These are phyloP conservation scores for Phialocephala subalpina DNA, from an alignment of 2,329 filamentous ascomycete genomes.

Conservation along the genomic window DNA sequence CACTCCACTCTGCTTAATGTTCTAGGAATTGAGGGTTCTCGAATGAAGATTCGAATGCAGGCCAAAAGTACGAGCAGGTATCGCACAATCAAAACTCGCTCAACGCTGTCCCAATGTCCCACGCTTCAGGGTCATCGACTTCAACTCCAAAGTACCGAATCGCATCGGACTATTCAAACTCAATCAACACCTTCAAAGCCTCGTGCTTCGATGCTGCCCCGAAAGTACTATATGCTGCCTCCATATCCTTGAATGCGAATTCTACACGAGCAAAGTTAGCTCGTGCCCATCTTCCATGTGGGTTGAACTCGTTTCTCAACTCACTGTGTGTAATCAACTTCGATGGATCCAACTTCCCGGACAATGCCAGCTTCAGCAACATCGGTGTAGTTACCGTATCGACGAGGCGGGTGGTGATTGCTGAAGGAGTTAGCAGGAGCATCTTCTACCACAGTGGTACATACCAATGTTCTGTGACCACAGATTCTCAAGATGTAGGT, in stretches of 20 bases:
- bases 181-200: slow-evolving; percentile 54
- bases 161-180: slow-evolving; percentile 28
- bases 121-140: too few species aligned
- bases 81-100: not conserved
- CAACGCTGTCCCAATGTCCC: not conserved
- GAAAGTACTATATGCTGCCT: slow-evolving; percentile 54
- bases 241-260: slow-evolving; percentile 52
- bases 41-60: too few species aligned
- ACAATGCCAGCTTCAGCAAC: slow-evolving; percentile 54
- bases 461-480: slow-evolving; percentile 62
- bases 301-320: slow-evolving; percentile 29
- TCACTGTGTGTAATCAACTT: slow-evolving; percentile 56
- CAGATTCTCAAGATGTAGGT: slow-evolving; percentile 59
- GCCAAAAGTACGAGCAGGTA: too few species aligned
- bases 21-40: too few species aligned
- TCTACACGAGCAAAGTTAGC: slow-evolving; percentile 36
- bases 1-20: too few species aligned
- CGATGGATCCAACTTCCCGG: slow-evolving; percentile 51
- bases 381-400: slow-evolving; percentile 57
- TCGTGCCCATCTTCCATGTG: slow-evolving; percentile 12
- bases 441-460: slow-evolving; percentile 31
- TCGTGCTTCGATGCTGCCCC: slow-evolving; percentile 50
- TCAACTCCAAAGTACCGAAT: not conserved
- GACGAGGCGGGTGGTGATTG: slow-evolving; percentile 56
- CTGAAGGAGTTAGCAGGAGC: slow-evolving; percentile 34